Conservation (phyloP, 192 early-diverging fungal species). For the Linnemannia zychae region DNA sequence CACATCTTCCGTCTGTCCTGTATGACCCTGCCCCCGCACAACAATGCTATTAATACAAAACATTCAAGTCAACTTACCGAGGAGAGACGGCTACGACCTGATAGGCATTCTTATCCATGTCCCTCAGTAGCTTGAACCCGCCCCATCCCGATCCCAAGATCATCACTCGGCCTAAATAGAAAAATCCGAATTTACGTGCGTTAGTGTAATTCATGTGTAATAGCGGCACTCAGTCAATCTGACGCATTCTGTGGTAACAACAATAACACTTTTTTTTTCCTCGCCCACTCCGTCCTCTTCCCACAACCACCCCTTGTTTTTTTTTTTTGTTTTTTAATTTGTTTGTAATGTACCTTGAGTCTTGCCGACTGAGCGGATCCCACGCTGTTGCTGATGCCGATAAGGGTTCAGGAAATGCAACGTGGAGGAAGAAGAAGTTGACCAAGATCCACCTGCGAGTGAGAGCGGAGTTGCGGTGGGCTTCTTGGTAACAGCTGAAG, state of each 20-base stretch:
- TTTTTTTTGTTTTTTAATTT: not conserved
- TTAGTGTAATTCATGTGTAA: not conserved
- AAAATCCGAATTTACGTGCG: too few species aligned
- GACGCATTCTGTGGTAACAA: not conserved
- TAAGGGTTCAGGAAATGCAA: not conserved
- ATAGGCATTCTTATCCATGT: conserved; percentile 74
- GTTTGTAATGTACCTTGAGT: conserved; percentile 46
- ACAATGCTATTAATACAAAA: not conserved
- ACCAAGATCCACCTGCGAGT: not conserved
- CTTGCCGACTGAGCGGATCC: conserved; percentile 57
- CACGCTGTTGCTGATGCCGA: conserved; percentile 21
- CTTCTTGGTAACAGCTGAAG: too few species aligned
- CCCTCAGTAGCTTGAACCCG: conserved; percentile 80
- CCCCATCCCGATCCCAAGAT: conserved; percentile 73
- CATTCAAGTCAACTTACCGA: conserved; percentile 59
- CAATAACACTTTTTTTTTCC: conserved; percentile 8
- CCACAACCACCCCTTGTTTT: not conserved
- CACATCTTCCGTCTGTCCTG: too few species aligned
- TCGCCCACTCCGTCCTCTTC: too few species aligned
- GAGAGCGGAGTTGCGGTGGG: not conserved
- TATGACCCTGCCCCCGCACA: not conserved
- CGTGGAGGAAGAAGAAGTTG: not conserved
- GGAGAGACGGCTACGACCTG: conserved; percentile 86
- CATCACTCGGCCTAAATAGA: conserved; percentile 23
- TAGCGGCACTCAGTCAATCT: too few species aligned